Evolutionary conservation across 2,329 filamentous ascomycete species (phyloP).

Genomic region (Reticulascus tulasneorum): DNA sequence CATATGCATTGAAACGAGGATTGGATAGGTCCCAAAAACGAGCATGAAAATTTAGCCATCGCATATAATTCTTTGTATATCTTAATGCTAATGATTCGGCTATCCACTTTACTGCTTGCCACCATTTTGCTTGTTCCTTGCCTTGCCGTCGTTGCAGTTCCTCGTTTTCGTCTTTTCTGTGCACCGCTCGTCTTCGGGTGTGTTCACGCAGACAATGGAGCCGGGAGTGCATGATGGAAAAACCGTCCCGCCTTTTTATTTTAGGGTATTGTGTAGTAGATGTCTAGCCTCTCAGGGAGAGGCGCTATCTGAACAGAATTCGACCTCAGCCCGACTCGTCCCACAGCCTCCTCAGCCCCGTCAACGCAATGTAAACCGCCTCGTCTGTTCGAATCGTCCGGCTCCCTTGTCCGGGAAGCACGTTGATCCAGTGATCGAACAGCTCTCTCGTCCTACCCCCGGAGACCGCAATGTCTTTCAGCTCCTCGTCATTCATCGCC

Average conservation of each 20-base stretch:
- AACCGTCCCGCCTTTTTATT: too few relatives aligned
- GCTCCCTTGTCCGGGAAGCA: conserved; percentile 76
- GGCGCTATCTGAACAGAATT: neutral
- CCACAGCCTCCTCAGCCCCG: conserved; percentile 60
- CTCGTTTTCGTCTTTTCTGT: too few relatives aligned
- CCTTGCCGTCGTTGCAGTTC: too few relatives aligned
- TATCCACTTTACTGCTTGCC: neutral
- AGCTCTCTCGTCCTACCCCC: conserved; percentile 61
- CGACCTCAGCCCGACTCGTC: conserved; percentile 29
- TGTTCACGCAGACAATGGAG: too few relatives aligned
- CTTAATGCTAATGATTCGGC: too few relatives aligned
- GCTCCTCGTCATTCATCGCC: conserved; percentile 54
- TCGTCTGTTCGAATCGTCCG: conserved; percentile 81
- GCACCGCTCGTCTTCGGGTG: too few relatives aligned
- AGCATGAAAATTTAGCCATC: too few relatives aligned
- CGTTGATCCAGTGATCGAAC: conserved; percentile 82
- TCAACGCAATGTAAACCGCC: conserved; percentile 73
- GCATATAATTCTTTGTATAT: conserved; percentile 2
- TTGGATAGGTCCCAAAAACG: too few relatives aligned
- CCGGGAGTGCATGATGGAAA: too few relatives aligned
- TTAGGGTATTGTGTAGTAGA: neutral
- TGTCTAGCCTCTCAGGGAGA: too few relatives aligned
- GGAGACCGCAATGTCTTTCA: conserved; percentile 56
- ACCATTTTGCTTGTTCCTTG: neutral
- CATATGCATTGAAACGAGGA: too few relatives aligned